A percentile compares a stretch with the other conserved stretches of the same genome.
Conservation (phyloP, 805 yeast genomes). For the Wickerhamiella azymoides region DNA sequence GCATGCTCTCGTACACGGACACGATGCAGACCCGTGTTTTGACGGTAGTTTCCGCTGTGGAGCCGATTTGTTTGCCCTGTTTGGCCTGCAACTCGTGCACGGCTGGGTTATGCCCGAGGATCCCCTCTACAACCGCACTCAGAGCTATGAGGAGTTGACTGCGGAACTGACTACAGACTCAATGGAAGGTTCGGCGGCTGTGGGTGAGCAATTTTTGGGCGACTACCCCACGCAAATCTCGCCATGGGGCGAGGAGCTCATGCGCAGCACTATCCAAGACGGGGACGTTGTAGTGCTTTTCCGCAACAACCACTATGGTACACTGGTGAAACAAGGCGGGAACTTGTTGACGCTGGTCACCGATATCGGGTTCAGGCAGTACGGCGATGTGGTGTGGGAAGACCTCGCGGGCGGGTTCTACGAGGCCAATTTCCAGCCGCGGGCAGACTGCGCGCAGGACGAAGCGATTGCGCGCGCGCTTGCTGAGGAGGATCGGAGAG, state of each 20-base stretch:
- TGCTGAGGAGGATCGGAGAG: background rate
- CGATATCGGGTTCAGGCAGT: conserved; percentile 47
- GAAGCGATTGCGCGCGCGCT: conserved; percentile 5
- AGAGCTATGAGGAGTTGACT: conserved; percentile 17
- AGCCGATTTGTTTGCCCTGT: conserved; percentile 45
- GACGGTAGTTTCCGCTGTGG: conserved; percentile 45
- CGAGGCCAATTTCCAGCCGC: conserved; percentile 48
- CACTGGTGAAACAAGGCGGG: conserved; percentile 35
- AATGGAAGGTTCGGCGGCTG: background rate
- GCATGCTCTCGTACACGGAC: conserved; percentile 41
- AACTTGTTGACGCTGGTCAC: conserved; percentile 56
- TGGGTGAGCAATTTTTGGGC: conserved; percentile 35
- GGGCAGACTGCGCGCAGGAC: conserved; percentile 8
- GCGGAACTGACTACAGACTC: conserved; percentile 11
- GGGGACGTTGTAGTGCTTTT: conserved; percentile 59
- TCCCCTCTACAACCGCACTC: conserved; percentile 14
- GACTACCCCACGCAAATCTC: conserved; percentile 68
- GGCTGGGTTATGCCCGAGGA: conserved; percentile 48
- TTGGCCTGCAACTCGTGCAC: conserved; percentile 52
- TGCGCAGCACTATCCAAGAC: conserved; percentile 33
- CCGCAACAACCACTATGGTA: conserved; percentile 80
- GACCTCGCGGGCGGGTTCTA: conserved; percentile 58
- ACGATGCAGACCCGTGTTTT: conserved; percentile 58
- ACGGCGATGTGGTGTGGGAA: conserved; percentile 65
- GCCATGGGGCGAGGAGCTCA: conserved; percentile 39